phyloP scores from a whole-genome alignment of 2,329 filamentous ascomycete species.

The Lecanicillium sp. region DNA sequence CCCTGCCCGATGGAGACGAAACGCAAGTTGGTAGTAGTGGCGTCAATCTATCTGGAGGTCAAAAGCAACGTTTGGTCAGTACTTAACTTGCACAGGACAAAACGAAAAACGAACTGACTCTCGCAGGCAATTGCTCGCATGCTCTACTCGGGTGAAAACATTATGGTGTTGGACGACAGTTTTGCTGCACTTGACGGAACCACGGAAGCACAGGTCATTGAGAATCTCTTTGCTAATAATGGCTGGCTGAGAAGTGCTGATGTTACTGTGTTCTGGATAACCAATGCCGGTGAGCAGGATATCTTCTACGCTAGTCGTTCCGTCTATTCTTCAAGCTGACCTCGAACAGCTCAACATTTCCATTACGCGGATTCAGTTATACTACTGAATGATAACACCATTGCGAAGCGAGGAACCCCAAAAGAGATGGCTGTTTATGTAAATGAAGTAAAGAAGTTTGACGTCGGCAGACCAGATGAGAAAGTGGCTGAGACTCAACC shows the following conservation, averaged over 20 bases:
- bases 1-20: neutral
- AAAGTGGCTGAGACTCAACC: neutral
- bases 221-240: conserved; percentile 10
- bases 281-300: conserved; percentile 18
- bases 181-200: conserved; percentile 13
- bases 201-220: conserved; percentile 10
- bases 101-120: neutral
- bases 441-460: conserved; percentile 4
- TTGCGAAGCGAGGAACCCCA: conserved; percentile 29
- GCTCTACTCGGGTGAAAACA: conserved; percentile 6
- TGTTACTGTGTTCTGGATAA: conserved; percentile 24
- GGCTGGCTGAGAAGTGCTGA: conserved; percentile 19
- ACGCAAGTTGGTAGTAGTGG: conserved; percentile 4
- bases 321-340: conserved; percentile 1
- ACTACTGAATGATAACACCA: conserved; percentile 24
- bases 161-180: conserved; percentile 12
- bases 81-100: neutral
- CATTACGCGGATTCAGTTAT: conserved; percentile 32
- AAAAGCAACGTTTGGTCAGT: conserved; percentile 7
- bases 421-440: neutral
- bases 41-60: conserved; percentile 7
- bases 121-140: conserved; percentile 10
- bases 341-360: conserved; percentile 23
- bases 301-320: neutral
- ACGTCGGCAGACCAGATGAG: neutral